These are phyloP conservation scores for Arachnomyces sp. DNA, from an alignment of 2,329 filamentous ascomycete genomes.

Conservation along the genomic window DNA sequence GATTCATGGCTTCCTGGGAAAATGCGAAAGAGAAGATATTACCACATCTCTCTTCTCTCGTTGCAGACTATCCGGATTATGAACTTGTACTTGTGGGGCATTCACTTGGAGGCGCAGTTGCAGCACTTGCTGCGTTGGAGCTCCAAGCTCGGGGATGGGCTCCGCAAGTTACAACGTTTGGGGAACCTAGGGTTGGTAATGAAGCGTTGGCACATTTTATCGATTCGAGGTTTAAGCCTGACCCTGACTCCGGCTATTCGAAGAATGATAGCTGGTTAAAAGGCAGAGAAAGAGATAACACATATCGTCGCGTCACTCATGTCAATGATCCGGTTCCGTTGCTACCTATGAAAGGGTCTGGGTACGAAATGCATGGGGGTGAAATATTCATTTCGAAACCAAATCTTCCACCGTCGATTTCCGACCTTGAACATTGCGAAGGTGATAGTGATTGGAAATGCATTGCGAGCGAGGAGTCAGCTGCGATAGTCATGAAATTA, in stretches of 20 bases:
- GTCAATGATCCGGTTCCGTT: conserved; percentile 79
- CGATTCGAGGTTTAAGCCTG: conserved; percentile 42
- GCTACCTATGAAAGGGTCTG: conserved; percentile 79
- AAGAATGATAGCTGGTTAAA: conserved; percentile 23
- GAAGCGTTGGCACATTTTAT: conserved; percentile 44
- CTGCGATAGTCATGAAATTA: conserved; percentile 1
- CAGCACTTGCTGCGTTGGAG: conserved; percentile 77
- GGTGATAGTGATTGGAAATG: conserved; percentile 66
- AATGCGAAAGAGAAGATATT: conserved; percentile 63
- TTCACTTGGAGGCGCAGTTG: conserved; percentile 85
- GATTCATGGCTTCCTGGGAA: conserved; percentile 79
- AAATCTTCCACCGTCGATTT: conserved; percentile 56
- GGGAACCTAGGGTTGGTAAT: conserved; percentile 65
- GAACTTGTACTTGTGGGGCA: conserved; percentile 76
- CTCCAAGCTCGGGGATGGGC: conserved; percentile 68
- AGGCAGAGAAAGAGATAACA: conserved; percentile 15
- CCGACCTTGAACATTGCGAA: conserved; percentile 62
- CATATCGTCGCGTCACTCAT: conserved; percentile 76
- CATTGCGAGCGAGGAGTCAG: conserved; percentile 51
- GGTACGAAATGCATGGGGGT: conserved; percentile 73
- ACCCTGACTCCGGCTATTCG: conserved; percentile 41
- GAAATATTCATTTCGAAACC: conserved; percentile 77
- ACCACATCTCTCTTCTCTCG: conserved; percentile 53
- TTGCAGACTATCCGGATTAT: conserved; percentile 58
- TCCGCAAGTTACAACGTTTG: conserved; percentile 79